phyloP scores from a whole-genome alignment of 2,329 filamentous ascomycete species.

The Botrytis galanthina region DNA sequence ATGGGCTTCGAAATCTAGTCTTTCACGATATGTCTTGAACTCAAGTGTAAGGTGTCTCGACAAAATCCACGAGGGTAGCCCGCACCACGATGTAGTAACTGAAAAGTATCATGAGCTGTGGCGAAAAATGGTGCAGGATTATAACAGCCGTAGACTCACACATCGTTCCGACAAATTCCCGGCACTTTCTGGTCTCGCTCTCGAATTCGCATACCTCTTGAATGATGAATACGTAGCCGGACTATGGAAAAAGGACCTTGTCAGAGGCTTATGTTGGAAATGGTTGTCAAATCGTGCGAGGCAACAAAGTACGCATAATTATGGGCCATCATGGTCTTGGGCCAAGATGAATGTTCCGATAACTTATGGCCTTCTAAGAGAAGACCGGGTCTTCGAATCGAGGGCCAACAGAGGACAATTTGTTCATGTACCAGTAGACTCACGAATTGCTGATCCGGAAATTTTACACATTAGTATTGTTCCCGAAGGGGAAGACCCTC shows the following conservation, averaged over 20 bases:
- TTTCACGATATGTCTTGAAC: conserved; percentile 6
- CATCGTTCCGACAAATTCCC: conserved; percentile 17
- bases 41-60: conserved; percentile 14
- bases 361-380: conserved; percentile 9
- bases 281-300: background rate
- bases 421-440: background rate
- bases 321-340: conserved; percentile 21
- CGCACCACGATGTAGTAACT: background rate
- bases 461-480: conserved; percentile 14
- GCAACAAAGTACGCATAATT: background rate
- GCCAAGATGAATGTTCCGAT: conserved; percentile 18
- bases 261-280: conserved; percentile 22
- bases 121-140: conserved; percentile 21
- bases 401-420: background rate
- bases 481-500: conserved; percentile 4
- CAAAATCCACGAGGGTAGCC: conserved; percentile 5
- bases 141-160: conserved; percentile 21
- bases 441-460: background rate
- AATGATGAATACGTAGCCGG: conserved; percentile 22
- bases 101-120: conserved; percentile 16
- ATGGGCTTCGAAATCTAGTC: conserved; percentile 8
- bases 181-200: conserved; percentile 22
- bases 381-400: conserved; percentile 5
- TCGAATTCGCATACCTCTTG: conserved; percentile 7
- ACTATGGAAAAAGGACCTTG: conserved; percentile 17